A percentile compares a stretch with the other conserved stretches of the same genome.
phyloP scores from a whole-genome alignment of 2,329 filamentous ascomycete species.

The Aspergillus sojae region DNA sequence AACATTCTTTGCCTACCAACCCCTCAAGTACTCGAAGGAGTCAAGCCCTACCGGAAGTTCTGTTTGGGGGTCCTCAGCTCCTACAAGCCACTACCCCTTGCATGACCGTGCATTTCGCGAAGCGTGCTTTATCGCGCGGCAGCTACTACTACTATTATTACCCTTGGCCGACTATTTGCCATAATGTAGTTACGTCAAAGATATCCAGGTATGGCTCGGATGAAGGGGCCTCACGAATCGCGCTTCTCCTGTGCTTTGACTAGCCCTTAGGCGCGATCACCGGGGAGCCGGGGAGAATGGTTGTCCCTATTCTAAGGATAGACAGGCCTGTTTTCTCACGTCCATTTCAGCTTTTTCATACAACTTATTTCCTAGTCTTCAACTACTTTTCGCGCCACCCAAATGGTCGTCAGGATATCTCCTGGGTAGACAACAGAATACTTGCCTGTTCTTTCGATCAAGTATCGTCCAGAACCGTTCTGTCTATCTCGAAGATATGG shows the following conservation, averaged over 20 bases:
- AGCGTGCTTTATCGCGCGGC: slow-evolving; percentile 32
- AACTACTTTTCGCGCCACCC: slow-evolving; percentile 10
- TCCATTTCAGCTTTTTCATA: slow-evolving; percentile 15
- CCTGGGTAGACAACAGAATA: slow-evolving; percentile 11
- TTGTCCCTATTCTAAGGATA: slow-evolving; percentile 26
- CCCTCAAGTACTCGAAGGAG: slow-evolving; percentile 24
- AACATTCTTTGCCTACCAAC: slow-evolving; percentile 12
- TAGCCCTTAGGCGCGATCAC: slow-evolving; percentile 33
- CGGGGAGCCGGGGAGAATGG: slow-evolving; percentile 27
- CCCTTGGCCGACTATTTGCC: slow-evolving; percentile 31
- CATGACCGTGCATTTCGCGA: slow-evolving; percentile 34
- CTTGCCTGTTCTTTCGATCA: slow-evolving; percentile 20
- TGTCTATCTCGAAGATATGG: slow-evolving; percentile 27
- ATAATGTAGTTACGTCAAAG: slow-evolving; percentile 41
- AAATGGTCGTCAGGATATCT: slow-evolving; percentile 6
- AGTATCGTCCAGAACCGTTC: slow-evolving; percentile 15
- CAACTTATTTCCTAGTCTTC: slow-evolving; percentile 16
- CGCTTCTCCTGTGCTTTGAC: slow-evolving; percentile 33
- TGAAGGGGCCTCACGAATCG: slow-evolving; percentile 35
- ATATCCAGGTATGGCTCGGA: slow-evolving; percentile 44
- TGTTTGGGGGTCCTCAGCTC: slow-evolving; percentile 22
- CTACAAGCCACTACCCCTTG: slow-evolving; percentile 36
- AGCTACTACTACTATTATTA: slow-evolving; percentile 20
- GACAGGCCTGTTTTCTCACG: slow-evolving; percentile 22
- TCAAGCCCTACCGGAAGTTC: slow-evolving; percentile 23